Evolutionary conservation across 306 rosid genomes (phyloP).

Genomic region (Prunus persica): DNA sequence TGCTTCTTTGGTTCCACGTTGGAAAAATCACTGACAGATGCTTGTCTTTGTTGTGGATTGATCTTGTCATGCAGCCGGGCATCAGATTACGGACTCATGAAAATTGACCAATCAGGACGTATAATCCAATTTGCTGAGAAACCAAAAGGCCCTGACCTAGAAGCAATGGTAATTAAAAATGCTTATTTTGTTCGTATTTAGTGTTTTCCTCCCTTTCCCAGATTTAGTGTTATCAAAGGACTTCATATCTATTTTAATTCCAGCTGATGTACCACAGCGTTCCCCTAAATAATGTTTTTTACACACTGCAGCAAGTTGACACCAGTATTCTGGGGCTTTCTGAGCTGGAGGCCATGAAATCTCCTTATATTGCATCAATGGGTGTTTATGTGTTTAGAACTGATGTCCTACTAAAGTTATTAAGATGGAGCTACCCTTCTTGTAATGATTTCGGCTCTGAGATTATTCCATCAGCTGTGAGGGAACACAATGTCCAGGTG

Average conservation of each 20-base stretch:
- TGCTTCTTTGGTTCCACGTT: neutral
- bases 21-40: neutral
- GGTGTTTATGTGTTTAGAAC: constrained; percentile 89
- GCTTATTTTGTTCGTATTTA: constrained; percentile 1
- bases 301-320: constrained; percentile 77
- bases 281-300: constrained; percentile 8
- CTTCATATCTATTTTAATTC: constrained; percentile 11
- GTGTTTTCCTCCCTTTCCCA: neutral
- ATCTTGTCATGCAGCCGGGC: constrained; percentile 61
- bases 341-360: constrained; percentile 51
- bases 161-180: constrained; percentile 67
- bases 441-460: constrained; percentile 95
- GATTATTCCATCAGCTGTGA: constrained; percentile 89
- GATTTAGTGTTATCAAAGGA: neutral
- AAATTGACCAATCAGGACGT: constrained; percentile 67
- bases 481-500: constrained; percentile 84
- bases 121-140: constrained; percentile 83
- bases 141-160: constrained; percentile 82
- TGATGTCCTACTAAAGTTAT: constrained; percentile 68
- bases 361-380: constrained; percentile 96
- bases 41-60: neutral
- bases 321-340: constrained; percentile 78
- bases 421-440: constrained; percentile 60
- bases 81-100: constrained; percentile 90
- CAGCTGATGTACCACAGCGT: constrained; percentile 13